A percentile compares a stretch with the other conserved stretches of the same genome.
These are phyloP conservation scores for Crassisporium funariophilum DNA, from an alignment of 768 basidiomycete genomes.

Conservation along the genomic window DNA sequence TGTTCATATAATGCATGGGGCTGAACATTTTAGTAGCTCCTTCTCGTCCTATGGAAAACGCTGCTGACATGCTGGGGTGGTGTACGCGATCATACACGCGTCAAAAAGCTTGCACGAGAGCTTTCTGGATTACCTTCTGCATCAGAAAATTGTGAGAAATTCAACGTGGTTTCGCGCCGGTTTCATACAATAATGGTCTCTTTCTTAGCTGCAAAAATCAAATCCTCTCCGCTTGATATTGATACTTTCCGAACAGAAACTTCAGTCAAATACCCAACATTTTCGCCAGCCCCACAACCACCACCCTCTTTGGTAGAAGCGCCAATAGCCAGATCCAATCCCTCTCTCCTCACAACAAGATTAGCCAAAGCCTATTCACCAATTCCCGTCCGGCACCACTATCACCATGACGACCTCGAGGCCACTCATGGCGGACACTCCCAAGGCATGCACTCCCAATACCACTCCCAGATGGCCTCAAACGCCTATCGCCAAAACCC, in stretches of 20 bases:
- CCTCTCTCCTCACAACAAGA: conserved; percentile 52
- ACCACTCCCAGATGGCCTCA: conserved; percentile 32
- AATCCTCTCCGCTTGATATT: conserved; percentile 90
- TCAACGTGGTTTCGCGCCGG: background rate
- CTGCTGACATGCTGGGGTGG: conserved; percentile 92
- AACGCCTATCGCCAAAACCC: conserved; percentile 44
- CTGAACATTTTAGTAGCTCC: conserved; percentile 52
- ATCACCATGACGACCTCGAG: conserved; percentile 82
- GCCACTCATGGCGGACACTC: conserved; percentile 43
- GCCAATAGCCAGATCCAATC: conserved; percentile 35
- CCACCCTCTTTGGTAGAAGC: conserved; percentile 36
- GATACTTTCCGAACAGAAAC: conserved; percentile 89
- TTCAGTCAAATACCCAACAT: conserved; percentile 94
- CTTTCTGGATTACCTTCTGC: conserved; percentile 73
- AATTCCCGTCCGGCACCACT: conserved; percentile 92
- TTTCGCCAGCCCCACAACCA: conserved; percentile 59
- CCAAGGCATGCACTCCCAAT: conserved; percentile 36
- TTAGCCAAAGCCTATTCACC: conserved; percentile 92
- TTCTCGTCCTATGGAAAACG: conserved; percentile 94
- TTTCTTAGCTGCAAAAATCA: conserved; percentile 63
- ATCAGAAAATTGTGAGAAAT: conserved; percentile 40
- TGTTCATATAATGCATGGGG: conserved; percentile 1
- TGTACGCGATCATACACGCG: conserved; percentile 79
- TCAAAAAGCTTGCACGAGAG: conserved; percentile 84
- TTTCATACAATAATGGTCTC: background rate